Evolutionary conservation across 768 basidiomycete species (phyloP).

Genomic region (Amanita polypyramis): DNA sequence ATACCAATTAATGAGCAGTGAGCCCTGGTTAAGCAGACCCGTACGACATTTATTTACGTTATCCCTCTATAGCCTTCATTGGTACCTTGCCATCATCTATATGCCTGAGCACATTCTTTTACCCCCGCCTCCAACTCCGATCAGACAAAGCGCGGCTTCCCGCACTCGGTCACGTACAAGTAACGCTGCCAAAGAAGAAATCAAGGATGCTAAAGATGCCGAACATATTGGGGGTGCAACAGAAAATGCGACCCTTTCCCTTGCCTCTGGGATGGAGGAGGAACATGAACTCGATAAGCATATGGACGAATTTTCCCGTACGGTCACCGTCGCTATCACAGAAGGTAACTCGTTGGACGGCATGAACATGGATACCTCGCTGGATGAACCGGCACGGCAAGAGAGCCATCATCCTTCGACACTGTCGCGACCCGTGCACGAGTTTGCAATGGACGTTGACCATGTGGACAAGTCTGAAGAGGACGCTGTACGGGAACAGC

Average conservation of each 20-base stretch:
- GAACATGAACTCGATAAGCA: conserved; percentile 16
- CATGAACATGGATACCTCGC: conserved; percentile 9
- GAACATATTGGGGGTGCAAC: conserved; percentile 7
- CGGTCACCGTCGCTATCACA: conserved; percentile 11
- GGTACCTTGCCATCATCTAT: conserved; percentile 94
- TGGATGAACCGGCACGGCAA: background rate
- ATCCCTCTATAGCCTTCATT: conserved; percentile 64
- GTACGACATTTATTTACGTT: background rate
- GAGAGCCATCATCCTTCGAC: background rate
- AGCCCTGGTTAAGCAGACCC: conserved; percentile 11
- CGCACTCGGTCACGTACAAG: conserved; percentile 6
- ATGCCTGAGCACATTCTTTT: conserved; percentile 59
- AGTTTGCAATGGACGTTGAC: conserved; percentile 13
- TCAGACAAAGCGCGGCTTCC: background rate
- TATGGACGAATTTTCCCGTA: conserved; percentile 19
- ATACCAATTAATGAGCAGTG: conserved; percentile 97
- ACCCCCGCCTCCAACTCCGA: conserved; percentile 17
- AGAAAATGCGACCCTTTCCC: background rate
- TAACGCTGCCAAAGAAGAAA: conserved; percentile 4
- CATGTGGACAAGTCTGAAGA: conserved; percentile 1
- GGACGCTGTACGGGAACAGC: conserved; percentile 5
- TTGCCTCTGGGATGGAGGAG: conserved; percentile 21
- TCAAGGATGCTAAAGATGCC: conserved; percentile 6
- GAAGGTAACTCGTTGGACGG: background rate
- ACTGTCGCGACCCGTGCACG: conserved; percentile 3